Percentiles rank a stretch among this genome's conserved stretches.
phyloP scores from a whole-genome alignment of 2,329 filamentous ascomycete genomes.

The Helotiales sp. region DNA sequence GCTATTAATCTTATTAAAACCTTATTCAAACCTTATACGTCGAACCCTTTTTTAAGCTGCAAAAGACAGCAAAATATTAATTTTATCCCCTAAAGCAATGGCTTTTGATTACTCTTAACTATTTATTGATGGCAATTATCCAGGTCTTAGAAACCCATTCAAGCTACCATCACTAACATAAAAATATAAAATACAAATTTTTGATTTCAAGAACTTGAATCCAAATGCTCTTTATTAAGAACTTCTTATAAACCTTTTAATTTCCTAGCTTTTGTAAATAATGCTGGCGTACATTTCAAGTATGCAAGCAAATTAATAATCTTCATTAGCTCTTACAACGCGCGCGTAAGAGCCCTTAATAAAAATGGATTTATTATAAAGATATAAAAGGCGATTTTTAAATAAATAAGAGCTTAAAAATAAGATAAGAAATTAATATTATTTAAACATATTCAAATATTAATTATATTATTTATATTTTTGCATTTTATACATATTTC shows the following conservation, averaged over 20 bases:
- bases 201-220: neutral
- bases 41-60: neutral
- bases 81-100: neutral
- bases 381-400: neutral
- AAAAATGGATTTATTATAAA: neutral
- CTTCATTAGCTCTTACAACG: neutral
- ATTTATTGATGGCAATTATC: neutral
- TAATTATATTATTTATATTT: neutral
- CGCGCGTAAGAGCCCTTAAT: neutral
- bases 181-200: neutral
- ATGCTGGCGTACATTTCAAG: too few relatives aligned
- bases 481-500: neutral
- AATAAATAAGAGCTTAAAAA: neutral
- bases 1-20: neutral
- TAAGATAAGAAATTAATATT: neutral
- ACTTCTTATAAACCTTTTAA: neutral
- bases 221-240: neutral
- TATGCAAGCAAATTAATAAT: too few relatives aligned
- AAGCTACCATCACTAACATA: neutral
- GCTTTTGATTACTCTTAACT: neutral
- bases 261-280: neutral
- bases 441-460: neutral
- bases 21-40: neutral
- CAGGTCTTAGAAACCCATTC: neutral
- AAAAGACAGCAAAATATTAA: neutral